Evolutionary conservation across 2,329 filamentous ascomycete genomes (phyloP).

Genomic region (Verruconis gallopava): DNA sequence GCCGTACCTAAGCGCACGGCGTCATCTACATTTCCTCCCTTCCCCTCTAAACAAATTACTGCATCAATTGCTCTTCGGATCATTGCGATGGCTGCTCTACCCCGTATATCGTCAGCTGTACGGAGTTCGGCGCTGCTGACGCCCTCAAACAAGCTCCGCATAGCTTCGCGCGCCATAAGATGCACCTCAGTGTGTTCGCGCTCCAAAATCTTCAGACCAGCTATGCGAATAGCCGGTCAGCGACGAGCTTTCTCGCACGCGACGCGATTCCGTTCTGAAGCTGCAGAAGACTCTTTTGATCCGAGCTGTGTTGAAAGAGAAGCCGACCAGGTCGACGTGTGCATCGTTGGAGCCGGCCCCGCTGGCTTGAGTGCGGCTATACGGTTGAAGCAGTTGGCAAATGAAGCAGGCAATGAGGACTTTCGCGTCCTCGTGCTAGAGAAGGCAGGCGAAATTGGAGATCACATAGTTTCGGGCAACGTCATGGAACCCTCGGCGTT

Average conservation of each 20-base stretch:
- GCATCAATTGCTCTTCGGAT: background rate
- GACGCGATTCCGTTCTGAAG: background rate
- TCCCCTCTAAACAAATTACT: background rate
- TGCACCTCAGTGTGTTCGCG: conserved; percentile 4
- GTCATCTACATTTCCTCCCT: background rate
- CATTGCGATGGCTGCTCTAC: background rate
- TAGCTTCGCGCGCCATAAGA: background rate
- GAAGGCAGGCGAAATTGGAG: conserved; percentile 88
- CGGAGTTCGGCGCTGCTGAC: background rate
- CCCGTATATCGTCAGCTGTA: background rate
- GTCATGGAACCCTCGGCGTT: conserved; percentile 84
- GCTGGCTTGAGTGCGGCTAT: conserved; percentile 89
- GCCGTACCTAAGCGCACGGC: no score
- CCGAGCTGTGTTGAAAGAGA: conserved; percentile 60
- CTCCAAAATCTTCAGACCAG: conserved; percentile 17
- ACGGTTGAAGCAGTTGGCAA: conserved; percentile 86
- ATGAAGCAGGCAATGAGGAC: conserved; percentile 87
- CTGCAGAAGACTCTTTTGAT: conserved; percentile 29
- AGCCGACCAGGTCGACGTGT: conserved; percentile 87
- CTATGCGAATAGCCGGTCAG: conserved; percentile 24
- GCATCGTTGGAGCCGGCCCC: conserved; percentile 92
- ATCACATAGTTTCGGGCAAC: conserved; percentile 90
- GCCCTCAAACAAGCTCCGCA: background rate
- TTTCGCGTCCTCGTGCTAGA: conserved; percentile 88
- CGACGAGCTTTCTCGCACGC: conserved; percentile 23